Base-by-base conservation (phyloP, 257 asterid species). In the Solanum pimpinellifolium region DNA sequence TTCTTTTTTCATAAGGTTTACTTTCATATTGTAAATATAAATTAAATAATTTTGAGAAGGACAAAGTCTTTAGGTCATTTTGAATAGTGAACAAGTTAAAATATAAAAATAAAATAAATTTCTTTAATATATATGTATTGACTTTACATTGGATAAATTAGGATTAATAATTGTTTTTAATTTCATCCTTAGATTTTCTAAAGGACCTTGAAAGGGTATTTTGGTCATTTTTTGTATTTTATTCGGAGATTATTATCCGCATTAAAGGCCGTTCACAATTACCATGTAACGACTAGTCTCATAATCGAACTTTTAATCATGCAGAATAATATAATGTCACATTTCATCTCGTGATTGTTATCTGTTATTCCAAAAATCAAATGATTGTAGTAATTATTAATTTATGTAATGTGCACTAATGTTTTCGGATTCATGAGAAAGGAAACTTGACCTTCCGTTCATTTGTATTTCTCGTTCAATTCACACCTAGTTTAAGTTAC, bases 331-430 rank as follows among this genome's bases (percentile, higher is more conserved):
- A 72, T 35, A 33, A 35, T 72, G 4, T 4, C 27, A 9, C 8
- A 5, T 33, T 9, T 20, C 3, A 35, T 73, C 4, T 2, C 0
- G 27, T 0, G 2, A 70, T 31, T 7, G 7, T 15, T 70, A 70
- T 16, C n/a, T 0, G 0, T 31, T 4, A 31, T 69, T 33, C 0
- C 13, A 70, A 8, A 15, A 0, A 70, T 8, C n/a, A 29, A 23
- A 23, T 7, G 31, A 59, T 6, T 59, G 1, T 21, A 8, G 6
- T 10, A 62, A 62, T 23, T 62, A n/a, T 1, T 65, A 11, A 11
- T 14, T 65, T 65, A 25, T n/a, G 72, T 1, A n/a, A 65, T n/a
- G 65, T 56, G 11, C 8, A 65, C 3, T 65, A n/a, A 65, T 65
- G 33, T n/a, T 9, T 11, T n/a, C 11, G 31, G 0, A 72, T 72